These are phyloP conservation scores for Sporothrix globosa DNA, from an alignment of 2,329 filamentous ascomycete species.

Conservation along the genomic window DNA sequence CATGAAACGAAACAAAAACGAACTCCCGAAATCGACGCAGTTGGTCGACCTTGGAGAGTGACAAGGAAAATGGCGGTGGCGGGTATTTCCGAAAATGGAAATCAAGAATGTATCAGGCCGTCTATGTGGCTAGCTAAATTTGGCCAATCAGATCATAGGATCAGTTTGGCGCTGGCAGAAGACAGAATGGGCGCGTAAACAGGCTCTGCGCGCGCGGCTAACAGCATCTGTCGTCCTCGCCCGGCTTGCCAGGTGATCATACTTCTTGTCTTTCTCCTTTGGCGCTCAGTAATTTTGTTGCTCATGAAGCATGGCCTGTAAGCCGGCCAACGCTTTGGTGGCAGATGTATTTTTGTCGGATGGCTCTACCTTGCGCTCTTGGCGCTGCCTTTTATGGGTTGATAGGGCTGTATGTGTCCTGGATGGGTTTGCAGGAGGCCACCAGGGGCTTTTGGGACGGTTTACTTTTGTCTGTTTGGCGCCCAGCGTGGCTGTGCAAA, in stretches of 20 bases:
- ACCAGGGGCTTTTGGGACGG: not conserved
- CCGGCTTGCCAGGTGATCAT: not conserved
- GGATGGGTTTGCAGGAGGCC: not conserved
- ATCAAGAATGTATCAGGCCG: not conserved
- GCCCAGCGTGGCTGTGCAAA: constrained; percentile 32
- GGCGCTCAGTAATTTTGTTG: not conserved
- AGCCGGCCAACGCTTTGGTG: constrained; percentile 22
- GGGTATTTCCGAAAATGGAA: constrained; percentile 13
- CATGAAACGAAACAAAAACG: constrained; percentile 25
- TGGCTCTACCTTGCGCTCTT: not conserved
- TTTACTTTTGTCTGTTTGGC: not conserved
- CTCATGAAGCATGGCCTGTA: constrained; percentile 25
- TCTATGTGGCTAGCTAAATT: not conserved
- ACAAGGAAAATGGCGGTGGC: not conserved
- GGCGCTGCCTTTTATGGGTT: too few relatives aligned
- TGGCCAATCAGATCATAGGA: constrained; percentile 11
- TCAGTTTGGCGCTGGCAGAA: constrained; percentile 6
- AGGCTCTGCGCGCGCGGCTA: constrained; percentile 17
- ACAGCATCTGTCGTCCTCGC: not conserved
- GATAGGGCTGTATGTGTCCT: not conserved
- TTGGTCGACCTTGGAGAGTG: not conserved
- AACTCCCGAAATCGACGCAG: not conserved
- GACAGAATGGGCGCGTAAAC: constrained; percentile 11
- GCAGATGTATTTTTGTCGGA: constrained; percentile 7
- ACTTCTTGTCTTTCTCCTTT: not conserved